Conservation (phyloP, 2,329 filamentous ascomycete genomes). For the Beauveria sp. region DNA sequence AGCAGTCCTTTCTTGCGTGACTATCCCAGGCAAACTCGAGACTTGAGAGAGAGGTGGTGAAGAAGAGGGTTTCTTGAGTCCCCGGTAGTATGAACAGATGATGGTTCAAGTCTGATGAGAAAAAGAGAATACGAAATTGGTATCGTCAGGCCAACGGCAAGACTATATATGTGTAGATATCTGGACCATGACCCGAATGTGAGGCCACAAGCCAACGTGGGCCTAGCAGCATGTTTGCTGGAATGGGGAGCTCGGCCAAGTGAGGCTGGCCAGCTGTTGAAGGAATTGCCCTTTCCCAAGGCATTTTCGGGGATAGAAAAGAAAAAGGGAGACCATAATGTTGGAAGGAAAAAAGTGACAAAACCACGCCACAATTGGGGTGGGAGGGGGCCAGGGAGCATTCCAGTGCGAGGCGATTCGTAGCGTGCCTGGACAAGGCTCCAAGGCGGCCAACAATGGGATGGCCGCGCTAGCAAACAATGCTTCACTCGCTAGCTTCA, state of each 20-base stretch:
- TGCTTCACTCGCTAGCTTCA: neutral
- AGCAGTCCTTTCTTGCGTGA: neutral
- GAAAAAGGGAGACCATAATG: neutral
- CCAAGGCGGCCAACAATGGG: neutral
- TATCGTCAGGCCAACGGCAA: neutral
- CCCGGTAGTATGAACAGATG: neutral
- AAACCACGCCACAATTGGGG: neutral
- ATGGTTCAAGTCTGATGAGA: neutral
- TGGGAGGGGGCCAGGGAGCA: neutral
- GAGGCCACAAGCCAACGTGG: neutral
- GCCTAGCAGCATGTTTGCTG: neutral
- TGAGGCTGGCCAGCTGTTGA: neutral
- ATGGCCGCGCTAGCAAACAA: neutral
- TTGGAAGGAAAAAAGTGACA: no score
- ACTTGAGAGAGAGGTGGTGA: neutral
- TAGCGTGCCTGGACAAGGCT: neutral
- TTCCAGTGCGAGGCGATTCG: constrained; percentile 6
- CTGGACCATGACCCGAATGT: neutral
- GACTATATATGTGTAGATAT: constrained; percentile 1
- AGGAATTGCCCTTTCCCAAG: neutral
- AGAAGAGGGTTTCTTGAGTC: neutral
- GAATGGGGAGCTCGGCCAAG: constrained; percentile 3
- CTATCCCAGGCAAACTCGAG: neutral
- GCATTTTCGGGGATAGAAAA: neutral
- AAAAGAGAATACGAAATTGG: neutral